Evolutionary conservation across 1,284 basidiomycete genomes (phyloP), one percentile per base, ranked within the genome.

Genomic region (Porogramme epimiltina): DNA sequence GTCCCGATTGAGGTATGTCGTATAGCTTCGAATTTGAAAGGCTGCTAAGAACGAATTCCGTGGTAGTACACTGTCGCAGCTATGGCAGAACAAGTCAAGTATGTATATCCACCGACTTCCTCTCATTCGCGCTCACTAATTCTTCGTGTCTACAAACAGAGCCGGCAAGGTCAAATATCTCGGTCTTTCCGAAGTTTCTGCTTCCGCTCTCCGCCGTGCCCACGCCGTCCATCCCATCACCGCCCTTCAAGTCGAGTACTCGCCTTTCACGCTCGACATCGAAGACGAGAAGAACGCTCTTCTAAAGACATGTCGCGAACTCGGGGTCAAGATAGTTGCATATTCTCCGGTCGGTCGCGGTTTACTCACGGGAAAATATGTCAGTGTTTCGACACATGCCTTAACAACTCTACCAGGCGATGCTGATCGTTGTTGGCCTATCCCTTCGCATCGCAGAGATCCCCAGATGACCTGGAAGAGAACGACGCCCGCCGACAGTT

Each of bases 331-430:
- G 62, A 39, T 80, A 51, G 60, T 76, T 9, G 75, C 75, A 8
- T 80, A 77, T 57, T 70, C 69, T 9, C 76, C 73, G 0, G 60
- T 76, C 16, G 73, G 73, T 6, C 60, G 70, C 3, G 79, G 79
- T 0, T 61, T 90, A 42, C 62, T 89, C 18, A 82, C 82, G 0
- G 86, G 86, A 0, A 66, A 67, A 58, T 74, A 77, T 59, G 76
- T 76, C 39, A 42, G 74, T 65, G 26, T 18, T 22, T 13, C n/a
- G n/a, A n/a, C n/a, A n/a, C n/a, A n/a, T n/a, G n/a, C 24, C 28
- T 40, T 9, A 20, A 15, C 28, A 31, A 16, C 34, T 37, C n/a
- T 18, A 16, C 34, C 34, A 5, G 28, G 8, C 6, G 9, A 37
- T 6, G 13, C 34, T 37, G 9, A 16, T 31, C 34, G 10, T 13